Conservation (phyloP, 1,139 yeast species). For the Sugiyamaella pinicola region DNA sequence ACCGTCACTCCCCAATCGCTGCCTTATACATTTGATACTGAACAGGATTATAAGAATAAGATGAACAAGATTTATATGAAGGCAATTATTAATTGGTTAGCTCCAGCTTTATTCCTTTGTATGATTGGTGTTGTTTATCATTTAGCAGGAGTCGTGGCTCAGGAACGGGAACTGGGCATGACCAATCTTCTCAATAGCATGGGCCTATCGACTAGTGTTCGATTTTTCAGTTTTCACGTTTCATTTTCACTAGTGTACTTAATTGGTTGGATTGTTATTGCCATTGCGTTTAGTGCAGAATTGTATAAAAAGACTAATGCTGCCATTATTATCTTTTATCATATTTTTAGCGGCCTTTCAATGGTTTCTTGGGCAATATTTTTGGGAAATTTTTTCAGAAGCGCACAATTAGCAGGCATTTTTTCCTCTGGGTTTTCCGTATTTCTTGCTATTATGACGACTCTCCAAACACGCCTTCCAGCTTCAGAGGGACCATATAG, state of each 20-base stretch:
- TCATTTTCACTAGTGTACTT: conserved; percentile 39
- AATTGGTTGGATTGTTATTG: conserved; percentile 42
- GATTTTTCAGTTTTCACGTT: conserved; percentile 37
- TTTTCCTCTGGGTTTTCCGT: conserved; percentile 41
- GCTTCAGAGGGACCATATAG: conserved; percentile 33
- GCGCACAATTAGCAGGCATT: conserved; percentile 44
- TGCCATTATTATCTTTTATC: conserved; percentile 40
- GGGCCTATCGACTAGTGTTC: conserved; percentile 38
- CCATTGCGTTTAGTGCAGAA: conserved; percentile 32
- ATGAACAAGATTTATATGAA: conserved; percentile 37
- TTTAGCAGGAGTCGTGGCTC: conserved; percentile 41
- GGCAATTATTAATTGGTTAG: conserved; percentile 38
- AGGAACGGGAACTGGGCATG: conserved; percentile 42
- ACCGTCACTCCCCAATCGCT: conserved; percentile 37
- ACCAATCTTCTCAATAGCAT: conserved; percentile 40
- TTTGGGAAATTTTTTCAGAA: conserved; percentile 39
- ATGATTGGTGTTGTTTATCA: conserved; percentile 45
- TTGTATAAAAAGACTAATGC: conserved; percentile 36
- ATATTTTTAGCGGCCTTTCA: conserved; percentile 41
- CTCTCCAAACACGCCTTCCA: conserved; percentile 38
- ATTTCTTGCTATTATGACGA: conserved; percentile 40
- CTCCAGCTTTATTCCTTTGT: conserved; percentile 43
- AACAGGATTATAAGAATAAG: conserved; percentile 33
- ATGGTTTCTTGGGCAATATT: conserved; percentile 41
- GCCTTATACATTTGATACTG: conserved; percentile 39